A percentile compares a stretch with the other conserved stretches of the same genome.
These are phyloP conservation scores for Juglanconis juglandina DNA, from an alignment of 2,329 filamentous ascomycete genomes.

Conservation along the genomic window DNA sequence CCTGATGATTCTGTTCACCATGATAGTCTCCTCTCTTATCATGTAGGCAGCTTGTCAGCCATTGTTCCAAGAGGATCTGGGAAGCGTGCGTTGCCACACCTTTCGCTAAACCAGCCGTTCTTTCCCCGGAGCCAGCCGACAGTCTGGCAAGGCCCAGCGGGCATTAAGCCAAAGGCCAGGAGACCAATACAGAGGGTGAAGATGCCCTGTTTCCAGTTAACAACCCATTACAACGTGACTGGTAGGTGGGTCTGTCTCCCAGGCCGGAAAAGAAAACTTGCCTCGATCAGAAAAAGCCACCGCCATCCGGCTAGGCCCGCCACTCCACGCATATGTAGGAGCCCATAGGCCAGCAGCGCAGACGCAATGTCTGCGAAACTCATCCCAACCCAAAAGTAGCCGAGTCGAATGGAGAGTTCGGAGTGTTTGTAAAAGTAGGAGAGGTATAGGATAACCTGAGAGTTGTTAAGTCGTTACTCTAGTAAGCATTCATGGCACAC, in stretches of 20 bases:
- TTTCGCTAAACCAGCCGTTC: conserved; percentile 58
- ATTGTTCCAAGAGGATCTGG: background rate
- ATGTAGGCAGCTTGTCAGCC: background rate
- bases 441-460: conserved; percentile 36
- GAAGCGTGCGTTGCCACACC: conserved; percentile 18
- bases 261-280: conserved; percentile 32
- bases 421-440: conserved; percentile 42
- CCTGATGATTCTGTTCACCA: conserved; percentile 56
- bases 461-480: background rate
- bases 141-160: conserved; percentile 48
- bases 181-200: conserved; percentile 47
- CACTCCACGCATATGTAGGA: conserved; percentile 39
- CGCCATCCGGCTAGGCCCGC: conserved; percentile 36
- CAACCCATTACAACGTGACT: background rate
- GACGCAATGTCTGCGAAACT: conserved; percentile 37
- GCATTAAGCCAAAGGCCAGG: conserved; percentile 53
- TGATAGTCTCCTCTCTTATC: conserved; percentile 51
- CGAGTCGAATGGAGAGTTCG: conserved; percentile 36
- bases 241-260: too few species aligned
- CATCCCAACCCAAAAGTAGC: conserved; percentile 41
- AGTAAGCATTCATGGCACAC: background rate
- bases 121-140: conserved; percentile 50
- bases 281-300: conserved; percentile 58
- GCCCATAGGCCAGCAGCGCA: conserved; percentile 35
- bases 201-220: conserved; percentile 29